A percentile compares a stretch with the other conserved stretches of the same genome.
These are phyloP conservation scores for Penicillium occitanis DNA, from an alignment of 2,329 filamentous ascomycete species.

Conservation along the genomic window DNA sequence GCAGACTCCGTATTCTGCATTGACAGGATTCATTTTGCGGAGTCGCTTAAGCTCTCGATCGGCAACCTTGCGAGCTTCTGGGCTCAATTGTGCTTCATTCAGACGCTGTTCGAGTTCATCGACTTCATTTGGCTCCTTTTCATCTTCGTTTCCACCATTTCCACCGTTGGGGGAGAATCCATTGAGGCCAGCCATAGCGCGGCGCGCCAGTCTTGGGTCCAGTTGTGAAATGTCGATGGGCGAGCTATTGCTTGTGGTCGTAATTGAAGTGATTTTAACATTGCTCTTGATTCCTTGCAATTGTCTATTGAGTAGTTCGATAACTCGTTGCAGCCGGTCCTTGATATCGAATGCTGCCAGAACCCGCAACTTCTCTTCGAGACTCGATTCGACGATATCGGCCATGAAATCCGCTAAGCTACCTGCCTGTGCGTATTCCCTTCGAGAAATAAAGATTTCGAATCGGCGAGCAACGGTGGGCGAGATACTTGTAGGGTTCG, in stretches of 20 bases:
- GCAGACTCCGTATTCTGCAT: slow-evolving; percentile 93
- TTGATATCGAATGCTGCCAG: slow-evolving; percentile 78
- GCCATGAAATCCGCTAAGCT: slow-evolving; percentile 94
- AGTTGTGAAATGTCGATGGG: slow-evolving; percentile 57
- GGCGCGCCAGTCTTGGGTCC: slow-evolving; percentile 46
- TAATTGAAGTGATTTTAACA: slow-evolving; percentile 79
- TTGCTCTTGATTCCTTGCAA: slow-evolving; percentile 81
- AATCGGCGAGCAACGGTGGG: slow-evolving; percentile 83
- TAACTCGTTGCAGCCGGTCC: slow-evolving; percentile 74
- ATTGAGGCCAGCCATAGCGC: slow-evolving; percentile 46
- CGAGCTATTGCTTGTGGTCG: slow-evolving; percentile 61
- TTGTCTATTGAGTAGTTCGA: slow-evolving; percentile 80
- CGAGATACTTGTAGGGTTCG: slow-evolving; percentile 68
- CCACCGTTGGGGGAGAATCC: slow-evolving; percentile 38
- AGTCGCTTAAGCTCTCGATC: slow-evolving; percentile 83
- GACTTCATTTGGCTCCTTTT: slow-evolving; percentile 83
- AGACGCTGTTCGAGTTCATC: slow-evolving; percentile 89
- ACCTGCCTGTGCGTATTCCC: slow-evolving; percentile 78
- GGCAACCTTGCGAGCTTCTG: slow-evolving; percentile 86
- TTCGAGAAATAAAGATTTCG: slow-evolving; percentile 81
- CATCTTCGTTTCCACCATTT: slow-evolving; percentile 57
- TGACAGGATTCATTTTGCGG: slow-evolving; percentile 92
- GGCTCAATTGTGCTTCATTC: slow-evolving; percentile 73
- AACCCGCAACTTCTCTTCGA: slow-evolving; percentile 88
- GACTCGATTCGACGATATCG: slow-evolving; percentile 80